Percentiles rank a stretch among this genome's conserved stretches.
These are phyloP conservation scores for Coemansia asiatica DNA, from an alignment of 192 early-diverging fungal genomes.

Conservation along the genomic window DNA sequence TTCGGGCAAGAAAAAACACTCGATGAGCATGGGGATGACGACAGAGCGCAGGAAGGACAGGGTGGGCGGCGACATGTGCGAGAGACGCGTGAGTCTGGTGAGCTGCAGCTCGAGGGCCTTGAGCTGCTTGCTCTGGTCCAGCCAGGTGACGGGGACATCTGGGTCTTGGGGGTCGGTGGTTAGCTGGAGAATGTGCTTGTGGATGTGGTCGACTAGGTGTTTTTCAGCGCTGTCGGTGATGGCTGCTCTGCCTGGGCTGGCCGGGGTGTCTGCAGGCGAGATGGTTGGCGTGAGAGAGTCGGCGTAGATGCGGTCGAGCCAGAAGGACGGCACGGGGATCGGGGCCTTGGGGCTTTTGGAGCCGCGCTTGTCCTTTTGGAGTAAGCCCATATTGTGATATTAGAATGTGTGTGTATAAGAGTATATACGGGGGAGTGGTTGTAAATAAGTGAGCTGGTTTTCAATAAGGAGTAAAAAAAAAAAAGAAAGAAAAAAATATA, in stretches of 20 bases:
- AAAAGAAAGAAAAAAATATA: too few species aligned
- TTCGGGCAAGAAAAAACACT: conserved; percentile 42
- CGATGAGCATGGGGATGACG: conserved; percentile 37
- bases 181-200: conserved; percentile 12
- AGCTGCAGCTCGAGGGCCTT: conserved; percentile 22
- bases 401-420: too few species aligned
- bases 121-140: conserved; percentile 42
- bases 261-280: not conserved
- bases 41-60: conserved; percentile 35
- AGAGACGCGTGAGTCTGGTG: conserved; percentile 8
- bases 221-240: not conserved
- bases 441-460: too few species aligned
- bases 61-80: conserved; percentile 16
- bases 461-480: too few species aligned
- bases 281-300: not conserved
- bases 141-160: conserved; percentile 19
- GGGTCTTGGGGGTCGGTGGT: not conserved
- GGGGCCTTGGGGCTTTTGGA: conserved; percentile 33
- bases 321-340: conserved; percentile 42
- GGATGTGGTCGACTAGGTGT: not conserved
- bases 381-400: conserved; percentile 44
- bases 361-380: conserved; percentile 37
- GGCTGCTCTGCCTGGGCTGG: not conserved
- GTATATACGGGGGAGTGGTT: too few species aligned
- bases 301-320: conserved; percentile 31